A percentile compares a stretch with the other conserved stretches of the same genome.
Evolutionary conservation across 371 early-diverging fungal genomes (phyloP).

Genomic region (Lichtheimia hyalospora): DNA sequence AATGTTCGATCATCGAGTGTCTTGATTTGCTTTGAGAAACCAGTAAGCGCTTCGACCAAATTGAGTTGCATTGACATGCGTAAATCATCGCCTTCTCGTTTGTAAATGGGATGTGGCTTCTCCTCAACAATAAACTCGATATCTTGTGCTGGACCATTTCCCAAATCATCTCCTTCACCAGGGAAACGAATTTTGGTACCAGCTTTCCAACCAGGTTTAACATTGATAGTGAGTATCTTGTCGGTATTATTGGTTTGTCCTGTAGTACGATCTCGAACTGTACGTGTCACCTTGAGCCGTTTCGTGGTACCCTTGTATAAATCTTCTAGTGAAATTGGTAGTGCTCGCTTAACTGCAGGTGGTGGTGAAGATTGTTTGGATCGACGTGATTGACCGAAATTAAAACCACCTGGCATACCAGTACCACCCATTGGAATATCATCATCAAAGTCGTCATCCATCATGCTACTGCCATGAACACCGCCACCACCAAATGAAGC

Average conservation of each 20-base stretch:
- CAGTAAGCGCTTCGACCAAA: conserved; percentile 82
- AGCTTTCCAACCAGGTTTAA: conserved; percentile 98
- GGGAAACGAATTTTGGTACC: conserved; percentile 96
- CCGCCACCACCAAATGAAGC: conserved; percentile 53
- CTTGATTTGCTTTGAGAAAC: conserved; percentile 74
- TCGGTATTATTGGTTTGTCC: conserved; percentile 61
- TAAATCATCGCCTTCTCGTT: conserved; percentile 89
- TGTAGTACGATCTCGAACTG: conserved; percentile 47
- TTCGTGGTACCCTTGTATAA: conserved; percentile 90
- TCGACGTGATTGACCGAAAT: conserved; percentile 12
- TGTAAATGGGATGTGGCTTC: conserved; percentile 86
- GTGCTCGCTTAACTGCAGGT: conserved; percentile 63
- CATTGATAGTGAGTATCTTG: conserved; percentile 83
- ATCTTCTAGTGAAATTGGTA: conserved; percentile 91
- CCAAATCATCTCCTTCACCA: conserved; percentile 92
- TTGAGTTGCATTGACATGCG: conserved; percentile 62
- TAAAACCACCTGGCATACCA: conserved; percentile 35
- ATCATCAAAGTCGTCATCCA: conserved; percentile 9
- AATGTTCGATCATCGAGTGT: conserved; percentile 80
- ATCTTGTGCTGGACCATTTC: conserved; percentile 80
- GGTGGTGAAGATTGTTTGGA: conserved; percentile 30
- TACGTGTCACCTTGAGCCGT: conserved; percentile 91
- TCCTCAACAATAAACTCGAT: conserved; percentile 95
- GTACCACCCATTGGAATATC: conserved; percentile 21
- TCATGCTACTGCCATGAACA: conserved; percentile 28